Evolutionary conservation across 2,329 filamentous ascomycete genomes (phyloP).

Genomic region (Madurella mycetomatis): DNA sequence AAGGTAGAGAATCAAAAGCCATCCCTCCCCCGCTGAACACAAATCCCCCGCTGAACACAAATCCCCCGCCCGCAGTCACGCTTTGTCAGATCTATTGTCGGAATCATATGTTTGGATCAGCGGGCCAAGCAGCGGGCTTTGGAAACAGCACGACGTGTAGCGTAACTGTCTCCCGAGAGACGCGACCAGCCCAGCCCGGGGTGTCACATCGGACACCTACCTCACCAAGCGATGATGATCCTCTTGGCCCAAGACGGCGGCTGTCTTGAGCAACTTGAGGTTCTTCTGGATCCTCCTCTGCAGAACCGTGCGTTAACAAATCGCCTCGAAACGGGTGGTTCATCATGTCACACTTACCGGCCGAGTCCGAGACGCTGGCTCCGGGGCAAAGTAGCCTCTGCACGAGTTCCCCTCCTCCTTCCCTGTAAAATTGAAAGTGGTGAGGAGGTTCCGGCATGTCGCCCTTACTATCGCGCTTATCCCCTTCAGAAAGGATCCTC

Average conservation of each 20-base stretch:
- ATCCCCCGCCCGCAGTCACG: constrained; percentile 33
- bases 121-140: constrained; percentile 33
- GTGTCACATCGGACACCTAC: not conserved
- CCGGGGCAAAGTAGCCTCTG: constrained; percentile 51
- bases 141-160: constrained; percentile 34
- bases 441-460: constrained; percentile 30
- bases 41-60: constrained; percentile 34
- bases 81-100: constrained; percentile 24
- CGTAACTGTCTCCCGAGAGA: constrained; percentile 34
- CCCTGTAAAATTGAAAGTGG: not conserved
- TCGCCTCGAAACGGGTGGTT: not conserved
- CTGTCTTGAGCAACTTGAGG: no score
- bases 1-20: constrained; percentile 29
- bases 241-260: constrained; percentile 17
- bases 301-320: not conserved
- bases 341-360: constrained; percentile 27
- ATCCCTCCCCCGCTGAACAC: constrained; percentile 30
- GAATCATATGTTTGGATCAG: not conserved
- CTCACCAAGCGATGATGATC: constrained; percentile 1
- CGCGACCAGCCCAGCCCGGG: constrained; percentile 49
- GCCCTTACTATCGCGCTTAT: constrained; percentile 55
- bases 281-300: constrained; percentile 39
- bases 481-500: constrained; percentile 51
- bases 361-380: constrained; percentile 55
- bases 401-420: constrained; percentile 26